Evolutionary conservation across 208 protist species (phyloP), one percentile per base, ranked within the genome.

Genomic region (Trypanosoma theileri): DNA sequence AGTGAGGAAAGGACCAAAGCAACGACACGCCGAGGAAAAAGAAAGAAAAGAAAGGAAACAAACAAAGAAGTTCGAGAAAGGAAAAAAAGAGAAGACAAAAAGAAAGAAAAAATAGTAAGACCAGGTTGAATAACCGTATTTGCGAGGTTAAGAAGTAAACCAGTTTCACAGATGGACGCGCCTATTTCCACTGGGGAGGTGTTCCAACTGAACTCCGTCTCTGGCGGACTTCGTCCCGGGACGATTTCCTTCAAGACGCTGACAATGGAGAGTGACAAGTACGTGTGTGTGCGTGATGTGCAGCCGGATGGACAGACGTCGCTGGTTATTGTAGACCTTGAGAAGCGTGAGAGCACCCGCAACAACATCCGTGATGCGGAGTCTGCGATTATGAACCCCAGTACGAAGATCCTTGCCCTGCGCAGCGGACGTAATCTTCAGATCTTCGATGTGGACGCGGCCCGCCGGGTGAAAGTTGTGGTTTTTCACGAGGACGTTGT

Each of bases 331-430:
- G 94, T 98, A 14, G 98, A 99, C 66, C 81, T 99, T 1, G 96
- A 99, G 77, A 88, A 98, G 70, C 81, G 89, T 7, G 97, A 97
- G 69, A 98, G 97, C 59, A 94, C 96, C 22, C 93, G 97, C 52
- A 96, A 98, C 56, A 98, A 97, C 69, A 98, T 99, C 55, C 95
- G 85, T 45, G 97, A 98, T 58, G 98, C 98, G 10, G 98, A 99
- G 71, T 95, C 95, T 4, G 98, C 98, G 17, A 97, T 99, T 56
- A 99, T 99, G 98, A 98, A 99, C 79, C 98, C 99, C 16, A 86
- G 82, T 48, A 78, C 92, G 21, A 97, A 98, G 69, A 93, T 99
- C 35, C 82, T 99, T 28, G 99, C 98, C 2, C 81, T 99, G 11
- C 97, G 98, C 73, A 98, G 96, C 50, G 94, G 88, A 45, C 82